Evolutionary conservation across 2,329 filamentous ascomycete species (phyloP), one percentile per base, ranked within the genome.

Genomic region (Mycocentrospora acerina): DNA sequence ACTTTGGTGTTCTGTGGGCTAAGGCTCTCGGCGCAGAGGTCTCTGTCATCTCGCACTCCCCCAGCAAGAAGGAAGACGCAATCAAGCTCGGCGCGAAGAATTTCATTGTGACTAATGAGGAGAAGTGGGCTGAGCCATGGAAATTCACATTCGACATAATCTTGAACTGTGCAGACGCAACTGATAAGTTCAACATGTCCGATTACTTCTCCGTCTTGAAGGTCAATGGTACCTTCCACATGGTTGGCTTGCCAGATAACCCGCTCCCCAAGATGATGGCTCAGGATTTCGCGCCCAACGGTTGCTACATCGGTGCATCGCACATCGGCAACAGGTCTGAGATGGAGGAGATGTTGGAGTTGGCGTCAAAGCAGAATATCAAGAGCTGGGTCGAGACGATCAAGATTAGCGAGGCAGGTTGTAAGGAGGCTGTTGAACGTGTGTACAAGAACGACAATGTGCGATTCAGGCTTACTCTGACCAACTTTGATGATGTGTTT

Each of bases 131-230:
- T 50, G 71, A 80, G 60, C 65, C 70, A 14, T 75, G 74, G 58
- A 71, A 68, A 43, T 76, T 73, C 64, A 81, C 78, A 1, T 88
- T 90, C 56, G 86, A 90, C 70, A 76, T 90, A 54, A 86, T 90
- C 64, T 66, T 90, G 72, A 88, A 85, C 76, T 84, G 81, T 7
- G 84, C 86, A 54, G 86, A 81, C 59, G 81, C 78, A 24, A 83
- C 80, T 35, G 74, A 81, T 57, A 79, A 82, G 35, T 88, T 88
- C 69, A 80, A 88, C 60, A 71, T 88, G 22, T 68, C 70, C 35
- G 77, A 83, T 48, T 94, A 93, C 72, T 80, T 94, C 58, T 80
- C 79, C 45, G 79, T 90, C 57, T 78, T 94, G 64, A 89, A 91
- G 69, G 83, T 91, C 40, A 86, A 90, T 71, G 87, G 85, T 42